Percentiles rank a stretch among this genome's conserved stretches.
Evolutionary conservation across 164 flowering plant genomes (phyloP).

Genomic region (Kingdonia uniflora): DNA sequence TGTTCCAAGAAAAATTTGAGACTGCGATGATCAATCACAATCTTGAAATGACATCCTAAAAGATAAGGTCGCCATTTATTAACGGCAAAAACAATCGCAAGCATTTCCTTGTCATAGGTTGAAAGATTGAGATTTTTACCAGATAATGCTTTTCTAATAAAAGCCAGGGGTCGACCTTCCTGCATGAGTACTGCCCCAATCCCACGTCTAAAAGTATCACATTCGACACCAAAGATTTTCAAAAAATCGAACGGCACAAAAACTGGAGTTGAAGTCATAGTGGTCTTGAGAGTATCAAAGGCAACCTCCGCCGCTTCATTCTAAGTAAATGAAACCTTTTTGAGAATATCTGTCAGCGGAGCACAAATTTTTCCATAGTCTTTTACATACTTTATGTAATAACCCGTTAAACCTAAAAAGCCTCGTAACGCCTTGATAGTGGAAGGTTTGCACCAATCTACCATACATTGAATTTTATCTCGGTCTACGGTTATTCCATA

Average conservation of each 20-base stretch:
- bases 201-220: background rate
- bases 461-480: background rate
- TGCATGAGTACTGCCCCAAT: background rate
- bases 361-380: too few species aligned
- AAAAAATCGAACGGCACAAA: background rate
- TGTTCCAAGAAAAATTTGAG: background rate
- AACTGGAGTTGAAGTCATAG: too few species aligned
- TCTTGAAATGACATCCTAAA: too few species aligned
- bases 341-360: background rate
- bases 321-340: background rate
- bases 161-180: background rate
- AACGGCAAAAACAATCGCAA: too few species aligned
- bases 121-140: background rate
- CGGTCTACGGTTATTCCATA: background rate
- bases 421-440: background rate
- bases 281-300: background rate
- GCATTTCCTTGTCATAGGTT: too few species aligned
- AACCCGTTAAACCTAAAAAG: conserved; percentile 2
- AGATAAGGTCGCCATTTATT: background rate
- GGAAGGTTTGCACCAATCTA: background rate
- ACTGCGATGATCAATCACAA: background rate
- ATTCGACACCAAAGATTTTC: background rate
- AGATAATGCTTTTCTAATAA: background rate
- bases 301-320: background rate
- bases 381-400: too few species aligned